Conservation (phyloP, 192 early-diverging fungal genomes). For the Rhizophagus clarus region DNA sequence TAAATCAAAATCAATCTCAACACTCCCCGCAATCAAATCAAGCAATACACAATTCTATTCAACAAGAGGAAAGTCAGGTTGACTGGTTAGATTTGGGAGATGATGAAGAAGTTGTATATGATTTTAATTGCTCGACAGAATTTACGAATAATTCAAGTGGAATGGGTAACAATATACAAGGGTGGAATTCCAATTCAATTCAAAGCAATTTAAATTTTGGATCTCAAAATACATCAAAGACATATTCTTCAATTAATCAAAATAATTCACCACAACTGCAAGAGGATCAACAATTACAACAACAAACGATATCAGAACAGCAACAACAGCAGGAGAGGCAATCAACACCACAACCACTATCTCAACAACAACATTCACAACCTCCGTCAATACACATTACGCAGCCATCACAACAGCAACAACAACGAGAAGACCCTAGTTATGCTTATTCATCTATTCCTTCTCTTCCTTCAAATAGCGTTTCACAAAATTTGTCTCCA, state of each 20-base stretch:
- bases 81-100: conserved; percentile 24
- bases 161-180: conserved; percentile 1
- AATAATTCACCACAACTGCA: conserved; percentile 16
- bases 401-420: conserved; percentile 7
- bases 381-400: background rate
- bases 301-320: conserved; percentile 8
- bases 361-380: background rate
- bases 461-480: background rate
- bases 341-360: background rate
- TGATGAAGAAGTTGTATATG: conserved; percentile 25
- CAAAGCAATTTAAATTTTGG: conserved; percentile 25
- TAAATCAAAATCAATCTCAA: conserved; percentile 2
- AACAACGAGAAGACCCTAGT: background rate
- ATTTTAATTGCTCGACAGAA: conserved; percentile 17
- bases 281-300: conserved; percentile 8
- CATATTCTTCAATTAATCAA: conserved; percentile 28
- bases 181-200: conserved; percentile 13
- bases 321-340: background rate
- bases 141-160: background rate
- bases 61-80: conserved; percentile 10
- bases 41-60: conserved; percentile 1
- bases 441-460: conserved; percentile 2
- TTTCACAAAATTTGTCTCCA: conserved; percentile 22
- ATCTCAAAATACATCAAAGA: conserved; percentile 12
- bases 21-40: conserved; percentile 19